Conservation (phyloP, 1,139 yeast genomes). For the Saccharomycopsis phalli region DNA sequence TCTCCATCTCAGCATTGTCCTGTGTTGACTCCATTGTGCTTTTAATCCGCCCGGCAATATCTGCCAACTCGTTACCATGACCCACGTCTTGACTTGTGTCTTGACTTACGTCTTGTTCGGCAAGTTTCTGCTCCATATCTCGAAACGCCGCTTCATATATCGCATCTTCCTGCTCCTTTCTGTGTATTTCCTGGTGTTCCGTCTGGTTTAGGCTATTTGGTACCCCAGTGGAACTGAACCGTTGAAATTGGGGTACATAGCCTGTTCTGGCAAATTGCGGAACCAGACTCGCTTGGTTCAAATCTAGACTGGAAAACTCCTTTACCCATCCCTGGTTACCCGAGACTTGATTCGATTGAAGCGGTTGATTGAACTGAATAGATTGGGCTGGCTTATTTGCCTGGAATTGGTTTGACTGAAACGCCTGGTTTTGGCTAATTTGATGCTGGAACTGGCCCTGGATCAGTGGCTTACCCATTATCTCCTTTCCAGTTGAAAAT, state of each 20-base stretch:
- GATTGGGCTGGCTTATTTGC: too few species aligned
- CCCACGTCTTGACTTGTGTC: conserved; percentile 2
- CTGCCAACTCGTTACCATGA: conserved; percentile 14
- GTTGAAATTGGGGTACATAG: conserved; percentile 1
- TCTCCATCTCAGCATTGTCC: conserved; percentile 4
- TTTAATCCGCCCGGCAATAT: conserved; percentile 25
- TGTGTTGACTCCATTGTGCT: conserved; percentile 23
- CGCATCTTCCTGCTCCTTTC: conserved; percentile 16
- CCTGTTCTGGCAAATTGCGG: too few species aligned
- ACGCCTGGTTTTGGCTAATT: not conserved
- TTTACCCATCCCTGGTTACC: conserved; percentile 1
- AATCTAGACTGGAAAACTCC: conserved; percentile 1
- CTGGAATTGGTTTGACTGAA: not conserved
- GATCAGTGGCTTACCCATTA: too few species aligned
- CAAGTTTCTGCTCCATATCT: conserved; percentile 20
- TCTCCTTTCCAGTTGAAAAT: too few species aligned
- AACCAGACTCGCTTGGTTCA: not conserved
- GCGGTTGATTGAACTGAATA: not conserved
- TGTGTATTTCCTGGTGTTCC: conserved; percentile 24
- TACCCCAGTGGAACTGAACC: too few species aligned
- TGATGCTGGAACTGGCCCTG: too few species aligned
- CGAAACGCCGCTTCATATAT: conserved; percentile 21
- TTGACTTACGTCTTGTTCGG: conserved; percentile 15
- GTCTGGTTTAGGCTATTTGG: too few species aligned
- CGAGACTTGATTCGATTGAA: not conserved